Evolutionary conservation across 345 rosid species (phyloP), one percentile per base, ranked within the genome.

Genomic region (Gossypium australe): DNA sequence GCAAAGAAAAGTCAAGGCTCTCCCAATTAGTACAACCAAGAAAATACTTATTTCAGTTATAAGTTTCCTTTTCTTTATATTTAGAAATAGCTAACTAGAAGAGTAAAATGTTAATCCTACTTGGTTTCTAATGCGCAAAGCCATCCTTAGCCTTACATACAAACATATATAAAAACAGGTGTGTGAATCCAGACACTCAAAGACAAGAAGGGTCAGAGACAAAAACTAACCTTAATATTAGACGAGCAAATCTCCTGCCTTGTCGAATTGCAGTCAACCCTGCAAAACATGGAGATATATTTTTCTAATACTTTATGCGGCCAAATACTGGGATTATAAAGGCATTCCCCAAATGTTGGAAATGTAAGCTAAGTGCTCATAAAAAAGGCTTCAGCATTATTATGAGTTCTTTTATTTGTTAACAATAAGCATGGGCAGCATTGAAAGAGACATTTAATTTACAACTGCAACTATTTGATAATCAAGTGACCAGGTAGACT

Each of bases 141-240:
- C 38, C 55, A 20, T 43, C 51, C 51, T 41, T 4, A 65, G 49
- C 7, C 29, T 11, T 44, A 66, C 53, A 20, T 20, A 45, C 9
- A 44, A 45, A 67, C 18, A 67, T 22, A 45, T 1, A 67, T 45
- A 13, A 13, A 47, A 48, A 67, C 16, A 47, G 41, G 29, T 7
- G 24, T 7, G 55, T 18, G 70, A 64, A 66, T 51, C n/a, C 11
- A 2, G 57, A 74, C 53, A 65, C 11, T 4, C 22, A 22, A 64
- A n/a, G 43, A 20, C 34, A 17, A 68, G 34, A 57, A 41, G 52
- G 3, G 25, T 1, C 60, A 11, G 61, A 51, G 38, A 59, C 52
- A 52, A 73, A 78, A 66, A 77, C 76, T 34, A 85, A 89, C 91
- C 90, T 72, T 74, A 59, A 79, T 55, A 53, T 24, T 70, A 80